Conservation (phyloP, 768 basidiomycete species). For the Leucocoprinus leucothites region DNA sequence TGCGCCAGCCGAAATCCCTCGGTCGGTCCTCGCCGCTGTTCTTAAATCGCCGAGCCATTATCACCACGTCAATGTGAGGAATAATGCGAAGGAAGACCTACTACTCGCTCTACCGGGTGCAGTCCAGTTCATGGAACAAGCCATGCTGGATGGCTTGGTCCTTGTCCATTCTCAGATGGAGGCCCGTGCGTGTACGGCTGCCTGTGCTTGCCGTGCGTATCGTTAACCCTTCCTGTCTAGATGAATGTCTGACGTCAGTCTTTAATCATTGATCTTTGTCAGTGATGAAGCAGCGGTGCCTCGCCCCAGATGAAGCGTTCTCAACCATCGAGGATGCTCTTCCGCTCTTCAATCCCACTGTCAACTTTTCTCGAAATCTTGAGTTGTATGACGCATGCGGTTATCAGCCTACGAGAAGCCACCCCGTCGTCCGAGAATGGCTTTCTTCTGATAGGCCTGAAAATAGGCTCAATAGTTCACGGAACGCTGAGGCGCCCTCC, state of each 20-base stretch:
- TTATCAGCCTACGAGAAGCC: slow-evolving; percentile 33
- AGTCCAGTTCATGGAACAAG: slow-evolving; percentile 43
- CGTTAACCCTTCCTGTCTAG: not conserved
- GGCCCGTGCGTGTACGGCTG: slow-evolving; percentile 48
- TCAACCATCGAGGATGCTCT: slow-evolving; percentile 45
- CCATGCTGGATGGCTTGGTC: slow-evolving; percentile 40
- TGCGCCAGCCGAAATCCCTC: slow-evolving; percentile 45
- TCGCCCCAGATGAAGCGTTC: slow-evolving; percentile 38
- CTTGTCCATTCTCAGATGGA: slow-evolving; percentile 57
- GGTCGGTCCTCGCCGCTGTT: slow-evolving; percentile 24
- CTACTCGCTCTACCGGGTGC: slow-evolving; percentile 43
- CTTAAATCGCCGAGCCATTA: slow-evolving; percentile 27
- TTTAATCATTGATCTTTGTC: not conserved
- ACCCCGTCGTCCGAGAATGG: slow-evolving; percentile 40
- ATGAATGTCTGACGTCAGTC: not conserved
- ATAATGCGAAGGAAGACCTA: slow-evolving; percentile 35
- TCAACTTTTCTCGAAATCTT: slow-evolving; percentile 43
- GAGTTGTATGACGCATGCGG: slow-evolving; percentile 43
- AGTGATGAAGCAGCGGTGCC: slow-evolving; percentile 46
- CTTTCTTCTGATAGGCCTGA: slow-evolving; percentile 17
- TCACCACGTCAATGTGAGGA: slow-evolving; percentile 39
- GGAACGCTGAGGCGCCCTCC: not conserved
- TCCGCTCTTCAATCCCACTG: slow-evolving; percentile 51
- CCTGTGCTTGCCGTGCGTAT: slow-evolving; percentile 51
- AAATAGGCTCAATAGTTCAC: not conserved